Percentiles rank a stretch among this genome's conserved stretches.
These are phyloP conservation scores for Eimeria necatrix DNA, from an alignment of 169 alveolate genomes.

Conservation along the genomic window DNA sequence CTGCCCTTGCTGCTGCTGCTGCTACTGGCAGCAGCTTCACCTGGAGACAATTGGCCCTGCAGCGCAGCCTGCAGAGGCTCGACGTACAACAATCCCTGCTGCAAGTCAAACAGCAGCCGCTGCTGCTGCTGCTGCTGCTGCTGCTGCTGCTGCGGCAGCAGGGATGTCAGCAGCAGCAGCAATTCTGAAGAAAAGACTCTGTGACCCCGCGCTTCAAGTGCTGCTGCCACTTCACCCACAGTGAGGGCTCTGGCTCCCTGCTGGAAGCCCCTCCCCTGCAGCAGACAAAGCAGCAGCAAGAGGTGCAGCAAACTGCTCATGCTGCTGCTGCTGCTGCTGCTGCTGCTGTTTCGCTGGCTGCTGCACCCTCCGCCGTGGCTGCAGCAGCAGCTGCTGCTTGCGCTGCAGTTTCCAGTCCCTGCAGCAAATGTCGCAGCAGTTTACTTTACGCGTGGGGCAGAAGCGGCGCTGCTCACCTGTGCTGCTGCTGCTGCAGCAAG, in stretches of 20 bases:
- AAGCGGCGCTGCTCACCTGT: conserved; percentile 33
- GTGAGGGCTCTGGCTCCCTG: neutral
- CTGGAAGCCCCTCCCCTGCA: neutral
- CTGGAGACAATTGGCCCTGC: neutral
- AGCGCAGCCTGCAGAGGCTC: conserved; percentile 36
- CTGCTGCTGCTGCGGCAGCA: conserved; percentile 41
- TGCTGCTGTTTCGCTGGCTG: neutral
- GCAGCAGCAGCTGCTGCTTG: conserved; percentile 19
- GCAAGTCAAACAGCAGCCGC: conserved; percentile 12
- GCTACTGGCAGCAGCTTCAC: conserved; percentile 19
- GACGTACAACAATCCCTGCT: conserved; percentile 40
- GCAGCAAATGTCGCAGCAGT: neutral
- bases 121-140: conserved; percentile 7
- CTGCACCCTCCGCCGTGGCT: neutral
- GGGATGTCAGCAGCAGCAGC: conserved; percentile 50
- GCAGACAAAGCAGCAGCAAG: conserved; percentile 47
- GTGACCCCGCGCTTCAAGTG: neutral
- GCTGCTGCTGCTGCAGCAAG: conserved; percentile 42
- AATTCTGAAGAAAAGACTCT: neutral
- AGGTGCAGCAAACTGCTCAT: neutral
- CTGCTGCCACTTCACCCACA: neutral
- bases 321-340: conserved; percentile 12
- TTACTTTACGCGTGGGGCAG: no score
- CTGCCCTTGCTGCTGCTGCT: conserved; percentile 53
- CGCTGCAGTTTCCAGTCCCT: neutral